Percentiles rank a stretch among this genome's conserved stretches.
These are phyloP conservation scores for Barnettozyma wickerhamii DNA, from an alignment of 805 yeast species.

Conservation along the genomic window DNA sequence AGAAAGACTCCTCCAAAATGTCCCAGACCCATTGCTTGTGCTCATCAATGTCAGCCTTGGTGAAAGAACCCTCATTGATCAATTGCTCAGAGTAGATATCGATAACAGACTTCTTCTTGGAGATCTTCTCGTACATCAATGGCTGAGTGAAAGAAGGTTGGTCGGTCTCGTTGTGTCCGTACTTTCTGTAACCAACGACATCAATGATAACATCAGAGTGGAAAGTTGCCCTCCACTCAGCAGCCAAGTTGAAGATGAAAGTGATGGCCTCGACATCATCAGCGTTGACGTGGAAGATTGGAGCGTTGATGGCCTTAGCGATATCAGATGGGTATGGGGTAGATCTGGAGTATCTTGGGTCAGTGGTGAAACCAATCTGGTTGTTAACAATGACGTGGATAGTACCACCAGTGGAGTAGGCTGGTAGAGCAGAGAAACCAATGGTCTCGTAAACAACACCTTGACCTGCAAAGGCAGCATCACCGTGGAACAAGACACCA, in stretches of 20 bases:
- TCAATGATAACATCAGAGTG: constrained; percentile 95
- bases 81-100: constrained; percentile 81
- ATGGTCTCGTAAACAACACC: constrained; percentile 99
- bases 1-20: constrained; percentile 83
- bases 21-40: constrained; percentile 99
- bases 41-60: constrained; percentile 86
- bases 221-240: constrained; percentile 97
- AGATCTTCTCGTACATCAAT: constrained; percentile 88
- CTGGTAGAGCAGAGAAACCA: constrained; percentile 91
- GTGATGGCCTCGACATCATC: constrained; percentile 95
- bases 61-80: constrained; percentile 81
- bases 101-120: constrained; percentile 82
- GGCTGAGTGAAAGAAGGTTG: constrained; percentile 99
- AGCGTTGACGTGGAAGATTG: constrained; percentile 98
- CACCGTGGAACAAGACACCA: constrained; percentile 95
- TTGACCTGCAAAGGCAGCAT: constrained; percentile 98
- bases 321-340: constrained; percentile 97
- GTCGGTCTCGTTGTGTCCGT: constrained; percentile 99
- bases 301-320: constrained; percentile 95
- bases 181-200: constrained; percentile 96
- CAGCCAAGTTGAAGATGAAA: constrained; percentile 91
- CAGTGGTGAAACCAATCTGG: constrained; percentile 99
- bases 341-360: constrained; percentile 95
- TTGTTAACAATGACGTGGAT: constrained; percentile 93
- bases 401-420: constrained; percentile 98